Evolutionary conservation across 306 rosid species (phyloP).

Genomic region (Dicorynia guianensis): DNA sequence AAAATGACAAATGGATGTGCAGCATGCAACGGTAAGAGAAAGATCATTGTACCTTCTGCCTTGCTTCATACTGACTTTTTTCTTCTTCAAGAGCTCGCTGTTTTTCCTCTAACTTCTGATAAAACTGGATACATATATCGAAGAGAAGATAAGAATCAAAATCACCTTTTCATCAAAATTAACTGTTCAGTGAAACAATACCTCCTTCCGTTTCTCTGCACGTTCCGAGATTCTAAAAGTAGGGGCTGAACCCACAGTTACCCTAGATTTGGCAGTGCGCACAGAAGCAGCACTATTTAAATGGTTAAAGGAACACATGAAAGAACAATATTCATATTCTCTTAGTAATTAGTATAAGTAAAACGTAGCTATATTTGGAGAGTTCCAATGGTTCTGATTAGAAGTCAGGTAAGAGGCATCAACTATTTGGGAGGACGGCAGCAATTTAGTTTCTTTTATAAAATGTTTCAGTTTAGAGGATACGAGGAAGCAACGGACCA

Average conservation of each 20-base stretch:
- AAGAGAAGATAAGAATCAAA: slow-evolving; percentile 36
- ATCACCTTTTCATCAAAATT: slow-evolving; percentile 23
- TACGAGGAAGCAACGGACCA: slow-evolving; percentile 90
- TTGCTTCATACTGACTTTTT: slow-evolving; percentile 77
- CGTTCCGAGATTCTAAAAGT: slow-evolving; percentile 65
- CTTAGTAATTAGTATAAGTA: not conserved
- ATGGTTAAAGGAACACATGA: slow-evolving; percentile 58
- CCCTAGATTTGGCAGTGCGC: slow-evolving; percentile 71
- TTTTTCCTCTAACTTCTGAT: slow-evolving; percentile 85
- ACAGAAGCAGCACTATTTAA: slow-evolving; percentile 65
- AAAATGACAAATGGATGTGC: slow-evolving; percentile 4
- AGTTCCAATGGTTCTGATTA: slow-evolving; percentile 13
- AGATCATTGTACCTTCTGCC: slow-evolving; percentile 64
- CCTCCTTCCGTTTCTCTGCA: slow-evolving; percentile 95
- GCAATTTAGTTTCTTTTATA: slow-evolving; percentile 30
- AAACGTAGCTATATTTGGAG: slow-evolving; percentile 28
- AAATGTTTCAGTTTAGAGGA: slow-evolving; percentile 59
- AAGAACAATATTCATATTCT: slow-evolving; percentile 3
- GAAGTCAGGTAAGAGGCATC: slow-evolving; percentile 1
- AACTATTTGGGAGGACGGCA: slow-evolving; percentile 10
- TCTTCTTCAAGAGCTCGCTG: slow-evolving; percentile 86
- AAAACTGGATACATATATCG: slow-evolving; percentile 65
- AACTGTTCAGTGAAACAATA: slow-evolving; percentile 44
- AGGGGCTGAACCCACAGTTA: slow-evolving; percentile 91
- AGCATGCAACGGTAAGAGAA: slow-evolving; percentile 26